Percentiles rank a stretch among this genome's conserved stretches.
Evolutionary conservation across 495 filamentous ascomycete genomes (phyloP).

Genomic region (Penicillium desertorum): DNA sequence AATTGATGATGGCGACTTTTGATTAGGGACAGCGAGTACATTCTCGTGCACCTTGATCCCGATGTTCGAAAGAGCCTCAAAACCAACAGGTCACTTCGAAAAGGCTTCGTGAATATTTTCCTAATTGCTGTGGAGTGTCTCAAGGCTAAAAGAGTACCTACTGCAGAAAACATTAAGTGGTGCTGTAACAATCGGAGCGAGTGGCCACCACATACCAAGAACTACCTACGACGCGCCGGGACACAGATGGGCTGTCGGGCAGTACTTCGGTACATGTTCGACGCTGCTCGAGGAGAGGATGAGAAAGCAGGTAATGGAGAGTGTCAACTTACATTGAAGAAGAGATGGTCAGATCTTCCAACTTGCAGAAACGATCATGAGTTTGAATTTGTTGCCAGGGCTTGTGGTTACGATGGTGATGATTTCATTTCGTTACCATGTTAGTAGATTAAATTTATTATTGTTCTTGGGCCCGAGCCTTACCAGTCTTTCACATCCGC

Average conservation of each 20-base stretch:
- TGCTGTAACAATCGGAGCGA: constrained; percentile 21
- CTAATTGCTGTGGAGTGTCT: constrained; percentile 21
- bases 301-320: constrained; percentile 22
- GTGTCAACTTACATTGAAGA: no score
- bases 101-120: constrained; percentile 33
- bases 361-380: no score
- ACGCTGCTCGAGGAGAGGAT: constrained; percentile 26
- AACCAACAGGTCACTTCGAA: constrained; percentile 31
- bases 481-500: no score
- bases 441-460: no score
- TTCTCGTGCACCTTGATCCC: constrained; percentile 20
- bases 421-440: no score
- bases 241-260: constrained; percentile 21
- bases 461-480: no score
- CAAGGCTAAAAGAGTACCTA: constrained; percentile 24
- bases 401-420: no score
- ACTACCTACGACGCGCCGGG: constrained; percentile 27
- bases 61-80: constrained; percentile 29
- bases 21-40: constrained; percentile 13
- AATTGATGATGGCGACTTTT: constrained; percentile 21
- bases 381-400: no score
- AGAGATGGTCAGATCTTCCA: no score
- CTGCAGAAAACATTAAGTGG: constrained; percentile 21
- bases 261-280: constrained; percentile 31
- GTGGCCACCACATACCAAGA: constrained; percentile 28